phyloP scores from a whole-genome alignment of 2,329 filamentous ascomycete genomes.

The Capronia americana region DNA sequence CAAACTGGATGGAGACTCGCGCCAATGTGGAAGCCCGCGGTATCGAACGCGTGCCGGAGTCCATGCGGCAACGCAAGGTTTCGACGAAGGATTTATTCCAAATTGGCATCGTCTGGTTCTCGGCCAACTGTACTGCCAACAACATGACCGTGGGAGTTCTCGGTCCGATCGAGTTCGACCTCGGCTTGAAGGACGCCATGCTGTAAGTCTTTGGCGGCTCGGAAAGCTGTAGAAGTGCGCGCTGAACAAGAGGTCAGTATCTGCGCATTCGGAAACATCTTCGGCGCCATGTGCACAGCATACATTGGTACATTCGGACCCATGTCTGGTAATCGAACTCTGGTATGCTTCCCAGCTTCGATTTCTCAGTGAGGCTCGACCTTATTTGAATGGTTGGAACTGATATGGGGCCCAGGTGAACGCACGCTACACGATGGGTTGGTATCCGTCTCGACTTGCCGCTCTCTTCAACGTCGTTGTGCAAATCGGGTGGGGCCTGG shows the following conservation, averaged over 20 bases:
- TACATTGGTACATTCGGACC: conserved; percentile 69
- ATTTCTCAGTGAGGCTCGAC: not conserved
- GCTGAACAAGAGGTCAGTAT: conserved; percentile 6
- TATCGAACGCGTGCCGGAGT: conserved; percentile 62
- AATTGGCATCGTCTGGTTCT: conserved; percentile 65
- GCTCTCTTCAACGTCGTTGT: conserved; percentile 68
- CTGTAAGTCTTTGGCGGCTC: not conserved
- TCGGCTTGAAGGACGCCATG: conserved; percentile 16
- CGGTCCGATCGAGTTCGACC: conserved; percentile 44
- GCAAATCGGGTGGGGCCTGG: conserved; percentile 61
- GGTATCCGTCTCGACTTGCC: conserved; percentile 69
- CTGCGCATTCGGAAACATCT: conserved; percentile 60
- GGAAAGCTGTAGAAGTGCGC: not conserved
- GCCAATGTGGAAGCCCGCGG: conserved; percentile 62
- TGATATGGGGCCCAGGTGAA: conserved; percentile 1
- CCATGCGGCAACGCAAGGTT: conserved; percentile 36
- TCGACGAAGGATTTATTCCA: conserved; percentile 63
- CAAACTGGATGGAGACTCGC: conserved; percentile 14
- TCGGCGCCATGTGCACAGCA: conserved; percentile 62
- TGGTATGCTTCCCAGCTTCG: conserved; percentile 49
- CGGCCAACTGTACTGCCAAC: conserved; percentile 67
- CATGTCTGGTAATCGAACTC: conserved; percentile 65
- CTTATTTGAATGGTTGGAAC: not conserved
- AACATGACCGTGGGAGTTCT: conserved; percentile 70
- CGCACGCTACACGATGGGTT: conserved; percentile 66